Percentiles rank a stretch among this genome's conserved stretches.
Conservation (phyloP, 176 grass and related monocot species). For the Chloris gayana region DNA sequence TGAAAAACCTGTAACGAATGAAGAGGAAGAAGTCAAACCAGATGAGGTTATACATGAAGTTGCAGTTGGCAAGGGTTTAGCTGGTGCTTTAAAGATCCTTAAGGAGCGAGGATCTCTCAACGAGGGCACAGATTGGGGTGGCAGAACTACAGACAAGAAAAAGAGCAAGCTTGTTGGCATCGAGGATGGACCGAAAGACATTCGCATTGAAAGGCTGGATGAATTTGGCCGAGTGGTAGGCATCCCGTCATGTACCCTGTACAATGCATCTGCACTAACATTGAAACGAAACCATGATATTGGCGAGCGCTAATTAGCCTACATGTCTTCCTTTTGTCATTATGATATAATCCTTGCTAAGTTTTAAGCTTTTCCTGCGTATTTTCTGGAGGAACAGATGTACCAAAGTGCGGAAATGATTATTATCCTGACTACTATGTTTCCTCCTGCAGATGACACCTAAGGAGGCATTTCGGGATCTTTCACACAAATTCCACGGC, state of each 20-base stretch:
- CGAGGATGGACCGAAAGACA: constrained; percentile 79
- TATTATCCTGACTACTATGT: constrained; percentile 7
- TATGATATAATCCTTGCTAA: not conserved
- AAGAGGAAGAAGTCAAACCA: constrained; percentile 60
- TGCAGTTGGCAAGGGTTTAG: constrained; percentile 80
- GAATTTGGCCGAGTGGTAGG: constrained; percentile 95
- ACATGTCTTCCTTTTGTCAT: not conserved
- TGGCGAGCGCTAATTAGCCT: constrained; percentile 1
- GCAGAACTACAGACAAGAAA: constrained; percentile 91
- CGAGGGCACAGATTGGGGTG: constrained; percentile 87
- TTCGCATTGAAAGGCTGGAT: constrained; percentile 82
- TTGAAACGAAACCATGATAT: not conserved
- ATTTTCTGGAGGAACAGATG: not conserved
- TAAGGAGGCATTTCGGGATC: constrained; percentile 83
- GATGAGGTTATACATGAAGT: constrained; percentile 81
- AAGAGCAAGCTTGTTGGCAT: constrained; percentile 86
- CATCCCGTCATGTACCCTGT: not conserved
- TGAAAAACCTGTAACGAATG: constrained; percentile 34
- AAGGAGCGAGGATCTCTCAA: constrained; percentile 78
- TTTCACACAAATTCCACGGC: constrained; percentile 95
- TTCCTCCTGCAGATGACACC: constrained; percentile 65
- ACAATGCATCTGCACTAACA: not conserved
- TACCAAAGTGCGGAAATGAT: constrained; percentile 8
- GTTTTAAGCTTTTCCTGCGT: not conserved
- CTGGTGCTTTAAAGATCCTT: constrained; percentile 77